These are phyloP conservation scores for Saturnispora silvae DNA, from an alignment of 805 yeast genomes.

Conservation along the genomic window DNA sequence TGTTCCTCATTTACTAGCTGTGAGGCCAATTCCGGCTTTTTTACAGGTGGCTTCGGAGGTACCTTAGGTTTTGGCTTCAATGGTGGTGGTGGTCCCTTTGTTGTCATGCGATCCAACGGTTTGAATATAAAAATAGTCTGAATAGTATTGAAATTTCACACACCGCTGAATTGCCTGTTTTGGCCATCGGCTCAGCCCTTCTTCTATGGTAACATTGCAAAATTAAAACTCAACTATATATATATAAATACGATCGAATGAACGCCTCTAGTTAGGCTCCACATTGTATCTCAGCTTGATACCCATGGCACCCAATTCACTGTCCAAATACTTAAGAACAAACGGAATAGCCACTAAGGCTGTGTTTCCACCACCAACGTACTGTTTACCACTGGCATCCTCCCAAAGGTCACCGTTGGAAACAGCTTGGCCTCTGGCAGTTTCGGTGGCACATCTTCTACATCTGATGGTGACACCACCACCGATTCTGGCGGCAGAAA, in stretches of 20 bases:
- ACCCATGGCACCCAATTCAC: conserved; percentile 97
- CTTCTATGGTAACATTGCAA: too few relatives aligned
- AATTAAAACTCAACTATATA: conserved; percentile 6
- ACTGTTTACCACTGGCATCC: conserved; percentile 89
- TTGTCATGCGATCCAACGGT: background rate
- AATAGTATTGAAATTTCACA: background rate
- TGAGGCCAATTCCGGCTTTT: conserved; percentile 16
- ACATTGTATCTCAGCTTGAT: conserved; percentile 85
- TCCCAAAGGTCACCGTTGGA: conserved; percentile 84
- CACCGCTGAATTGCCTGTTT: background rate
- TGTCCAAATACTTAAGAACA: conserved; percentile 87
- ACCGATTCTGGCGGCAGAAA: conserved; percentile 86
- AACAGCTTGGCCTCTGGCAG: conserved; percentile 37
- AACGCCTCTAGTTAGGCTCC: conserved; percentile 39
- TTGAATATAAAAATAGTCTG: too few relatives aligned
- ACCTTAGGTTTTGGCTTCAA: conserved; percentile 26
- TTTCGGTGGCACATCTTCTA: conserved; percentile 76
- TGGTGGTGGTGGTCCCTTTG: conserved; percentile 22
- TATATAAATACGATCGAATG: background rate
- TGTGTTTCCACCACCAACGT: conserved; percentile 87
- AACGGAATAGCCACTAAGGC: conserved; percentile 95
- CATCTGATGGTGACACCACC: conserved; percentile 69
- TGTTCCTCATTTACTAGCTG: conserved; percentile 1
- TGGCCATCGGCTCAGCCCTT: too few relatives aligned
- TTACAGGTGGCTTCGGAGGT: conserved; percentile 19